Base-by-base conservation (phyloP, 2,329 filamentous ascomycete genomes). In the Escovopsis sp. region DNA sequence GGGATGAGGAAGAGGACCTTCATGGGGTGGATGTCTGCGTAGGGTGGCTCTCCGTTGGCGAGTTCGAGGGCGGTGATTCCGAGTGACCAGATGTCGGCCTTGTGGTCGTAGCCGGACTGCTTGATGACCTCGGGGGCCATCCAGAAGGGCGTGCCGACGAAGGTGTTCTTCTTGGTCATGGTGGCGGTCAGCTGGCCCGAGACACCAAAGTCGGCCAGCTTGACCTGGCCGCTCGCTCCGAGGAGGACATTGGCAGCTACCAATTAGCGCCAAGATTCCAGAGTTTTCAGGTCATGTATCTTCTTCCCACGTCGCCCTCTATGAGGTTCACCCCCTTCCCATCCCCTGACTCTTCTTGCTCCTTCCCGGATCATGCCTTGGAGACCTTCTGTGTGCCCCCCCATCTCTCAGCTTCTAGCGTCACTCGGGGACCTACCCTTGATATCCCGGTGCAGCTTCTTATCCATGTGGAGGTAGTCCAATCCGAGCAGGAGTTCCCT, bases 121-220 rank as follows among this genome's bases (percentile, higher is more conserved):
- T 94, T 94, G 57, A 98, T 98, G 37, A 96, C 88, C 60, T 98
- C 88, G 10, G 88, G 88, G 3, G 90, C 88, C 88, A 98, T 98
- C 90, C 90, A 98, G 55, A 96, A 98, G 1, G 90, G 88, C 0
- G 88, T 96, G 25, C 90, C 90, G 23, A 98, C 88, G 56, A 96
- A 98, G 0, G 88, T 96, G 54, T 96, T 96, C 64, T 96, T 96
- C 68, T 96, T 96, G 42, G 88, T 94, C 87, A 96, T 96, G 34
- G 88, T 98, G 6, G 88, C 88, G 9, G 88, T 92, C 16, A 96
- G 70, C 60, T 96, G 90, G 19, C 88, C 88, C 1, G 88, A 94
- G 6, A 98, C 90, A 39, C 88, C 88, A 61, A 98, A 98, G 55
- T 98, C 88, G 12, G 88, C 88, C 38, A 96, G 67, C 58, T 98